Evolutionary conservation across 768 basidiomycete genomes (phyloP), one percentile per base, ranked within the genome.

Genomic region (Dacryopinax primogenitus): DNA sequence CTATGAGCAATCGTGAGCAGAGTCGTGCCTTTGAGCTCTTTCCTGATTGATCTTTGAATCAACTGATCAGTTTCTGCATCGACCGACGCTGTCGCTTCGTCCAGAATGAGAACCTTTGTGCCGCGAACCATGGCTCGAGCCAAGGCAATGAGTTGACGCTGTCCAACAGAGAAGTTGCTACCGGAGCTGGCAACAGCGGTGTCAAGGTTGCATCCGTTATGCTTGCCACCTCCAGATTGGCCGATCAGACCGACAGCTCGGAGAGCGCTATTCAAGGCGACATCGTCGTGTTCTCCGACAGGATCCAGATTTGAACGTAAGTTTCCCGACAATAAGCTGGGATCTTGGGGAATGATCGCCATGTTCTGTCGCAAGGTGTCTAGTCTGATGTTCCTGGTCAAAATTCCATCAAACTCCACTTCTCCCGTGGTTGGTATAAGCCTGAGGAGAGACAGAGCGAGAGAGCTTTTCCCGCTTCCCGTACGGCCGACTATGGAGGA

Each of bases 341-440:
- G 66, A 62, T 67, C 66, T 35, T 67, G 66, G 7, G 66, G 66
- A 28, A 67, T 67, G n/a, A 64, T 51, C n/a, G 45, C 44, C 37
- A 41, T 41, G 4, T 63, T 63, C 34, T 30, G 36, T 26, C 62
- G 62, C n/a, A 63, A 28, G 12, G 30, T 41, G 28, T 41, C 33
- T 34, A 63, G 30, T 34, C 36, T 35, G 11, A 63, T 18, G 37
- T 41, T 4, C n/a, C 12, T 34, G 3, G 62, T 63, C 26, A 74
- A 73, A 28, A 81, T 68, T 4, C 81, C 83, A 67, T 86, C 85
- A 64, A 82, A 83, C 66, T 75, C 76, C 26, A 84, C 79, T 12
- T 73, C 74, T 0, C 85, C 85, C 44, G 81, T 79, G 0, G 83
- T 84, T 34, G 79, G 75, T 33, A 86, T 83, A 70, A 82, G 80